Evolutionary conservation across 495 filamentous ascomycete genomes (phyloP).

Genomic region (Penicillium bovifimosum): DNA sequence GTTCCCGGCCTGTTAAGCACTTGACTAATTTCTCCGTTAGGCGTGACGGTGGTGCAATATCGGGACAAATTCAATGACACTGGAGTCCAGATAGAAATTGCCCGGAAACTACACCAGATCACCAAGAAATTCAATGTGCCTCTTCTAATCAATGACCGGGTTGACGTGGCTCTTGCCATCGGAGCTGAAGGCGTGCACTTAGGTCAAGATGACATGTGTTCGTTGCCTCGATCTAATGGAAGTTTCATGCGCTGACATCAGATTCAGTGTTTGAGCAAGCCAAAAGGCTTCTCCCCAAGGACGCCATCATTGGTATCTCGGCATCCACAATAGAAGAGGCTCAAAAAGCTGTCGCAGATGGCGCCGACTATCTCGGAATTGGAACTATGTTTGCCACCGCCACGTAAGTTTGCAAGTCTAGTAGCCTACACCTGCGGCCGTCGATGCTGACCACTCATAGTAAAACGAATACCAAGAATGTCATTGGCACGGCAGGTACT

Average conservation of each 20-base stretch:
- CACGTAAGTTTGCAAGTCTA: conserved; percentile 51
- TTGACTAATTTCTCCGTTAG: conserved; percentile 27
- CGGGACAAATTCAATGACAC: conserved; percentile 85
- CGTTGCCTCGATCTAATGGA: conserved; percentile 12
- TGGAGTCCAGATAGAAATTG: conserved; percentile 62
- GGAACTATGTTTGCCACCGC: conserved; percentile 81
- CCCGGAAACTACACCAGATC: conserved; percentile 62
- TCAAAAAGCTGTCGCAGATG: conserved; percentile 55
- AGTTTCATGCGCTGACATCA: background rate
- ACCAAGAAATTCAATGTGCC: conserved; percentile 66
- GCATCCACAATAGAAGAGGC: conserved; percentile 65
- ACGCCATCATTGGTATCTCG: conserved; percentile 68
- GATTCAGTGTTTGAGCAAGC: conserved; percentile 47
- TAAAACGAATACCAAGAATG: conserved; percentile 67
- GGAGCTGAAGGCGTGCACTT: conserved; percentile 89
- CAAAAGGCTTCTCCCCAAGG: conserved; percentile 63
- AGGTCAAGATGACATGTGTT: conserved; percentile 90
- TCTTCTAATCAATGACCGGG: conserved; percentile 90
- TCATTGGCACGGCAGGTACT: conserved; percentile 77
- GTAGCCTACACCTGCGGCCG: background rate
- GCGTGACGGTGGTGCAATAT: conserved; percentile 84
- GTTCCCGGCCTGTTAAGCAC: background rate
- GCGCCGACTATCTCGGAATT: conserved; percentile 84
- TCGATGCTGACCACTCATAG: conserved; percentile 20
- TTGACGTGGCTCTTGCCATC: conserved; percentile 82